These are phyloP conservation scores for Myrica gale DNA, from an alignment of 306 rosid genomes.

Conservation along the genomic window DNA sequence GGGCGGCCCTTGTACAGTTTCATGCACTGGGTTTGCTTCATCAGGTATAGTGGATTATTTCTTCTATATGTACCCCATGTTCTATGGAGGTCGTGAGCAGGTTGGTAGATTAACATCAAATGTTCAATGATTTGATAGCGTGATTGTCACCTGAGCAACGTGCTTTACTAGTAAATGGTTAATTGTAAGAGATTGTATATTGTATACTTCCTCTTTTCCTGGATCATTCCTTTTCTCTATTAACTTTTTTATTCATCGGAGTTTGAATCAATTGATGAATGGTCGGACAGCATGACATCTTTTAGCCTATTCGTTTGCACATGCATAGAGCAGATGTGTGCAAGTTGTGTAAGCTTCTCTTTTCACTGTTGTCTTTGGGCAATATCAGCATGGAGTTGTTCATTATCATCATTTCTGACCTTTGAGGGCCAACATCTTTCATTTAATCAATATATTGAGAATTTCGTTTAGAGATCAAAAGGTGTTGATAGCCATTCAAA, in stretches of 20 bases:
- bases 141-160: neutral
- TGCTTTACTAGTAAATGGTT: neutral
- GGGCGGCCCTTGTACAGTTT: constrained; percentile 98
- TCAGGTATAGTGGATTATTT: constrained; percentile 60
- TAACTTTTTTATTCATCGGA: neutral
- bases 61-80: constrained; percentile 15
- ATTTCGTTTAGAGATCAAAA: constrained; percentile 13
- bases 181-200: neutral
- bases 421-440: neutral
- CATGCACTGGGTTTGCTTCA: constrained; percentile 94
- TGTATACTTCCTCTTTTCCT: neutral
- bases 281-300: neutral
- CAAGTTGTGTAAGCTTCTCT: neutral
- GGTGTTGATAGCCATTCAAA: constrained; percentile 19
- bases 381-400: neutral
- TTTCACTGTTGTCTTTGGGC: neutral
- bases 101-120: constrained; percentile 4
- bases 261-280: neutral
- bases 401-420: neutral
- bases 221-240: neutral
- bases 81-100: neutral
- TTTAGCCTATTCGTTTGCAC: neutral
- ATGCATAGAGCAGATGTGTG: neutral
- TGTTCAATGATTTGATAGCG: neutral
- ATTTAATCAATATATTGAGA: neutral